Base-by-base conservation (phyloP, 805 yeast species). In the Kodamaea kakaduensis region DNA sequence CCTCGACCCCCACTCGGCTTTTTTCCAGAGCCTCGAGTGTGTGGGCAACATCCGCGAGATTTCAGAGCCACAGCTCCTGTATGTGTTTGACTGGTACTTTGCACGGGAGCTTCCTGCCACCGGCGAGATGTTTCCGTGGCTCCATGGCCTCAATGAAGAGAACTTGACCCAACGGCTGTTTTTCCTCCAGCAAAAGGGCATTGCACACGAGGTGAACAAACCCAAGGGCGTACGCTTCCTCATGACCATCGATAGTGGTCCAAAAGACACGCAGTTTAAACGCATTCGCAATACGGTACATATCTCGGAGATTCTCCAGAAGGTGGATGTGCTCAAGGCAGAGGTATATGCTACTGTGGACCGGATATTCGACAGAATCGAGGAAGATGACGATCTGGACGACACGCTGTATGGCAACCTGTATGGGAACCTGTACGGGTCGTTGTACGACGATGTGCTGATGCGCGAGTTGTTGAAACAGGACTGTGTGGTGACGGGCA, bases 61-160 rank as follows among this genome's bases (percentile, higher is more conserved):
- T 21, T 25, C 44, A 10, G 20, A 35, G 6, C 25, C 27, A 7
- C 32, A 50, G 34, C 31, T 41, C 36, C 34, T 23, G 9, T 48
- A 50, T 0, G 52, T 64, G 0, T 64, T 66, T 38, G 34, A 41
- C 13, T 62, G 67, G 63, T 67, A 67, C 44, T 67, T 67, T 44
- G 55, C 59, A 44, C 47, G 48, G 13, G 58, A 61, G 1, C 51
- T 67, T 3, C 95, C 96, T 0, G 74, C 73, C 3, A 81, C 89
- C 13, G 72, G 68, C 16, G 51, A 51, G 8, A 75, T 89, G 71
- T 89, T 88, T 48, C 97, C 97, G 0, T 88, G 96, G 96, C 65
- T 86, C 17, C 96, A 89, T 54, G 93, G 95, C 1, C 64, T 84
- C 28, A 77, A 81, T 42, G 67, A 66, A 9, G 65, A 69, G 22